A percentile compares a stretch with the other conserved stretches of the same genome.
Conservation (phyloP, 1,284 basidiomycete genomes). For the Cryptococcus floricola region DNA sequence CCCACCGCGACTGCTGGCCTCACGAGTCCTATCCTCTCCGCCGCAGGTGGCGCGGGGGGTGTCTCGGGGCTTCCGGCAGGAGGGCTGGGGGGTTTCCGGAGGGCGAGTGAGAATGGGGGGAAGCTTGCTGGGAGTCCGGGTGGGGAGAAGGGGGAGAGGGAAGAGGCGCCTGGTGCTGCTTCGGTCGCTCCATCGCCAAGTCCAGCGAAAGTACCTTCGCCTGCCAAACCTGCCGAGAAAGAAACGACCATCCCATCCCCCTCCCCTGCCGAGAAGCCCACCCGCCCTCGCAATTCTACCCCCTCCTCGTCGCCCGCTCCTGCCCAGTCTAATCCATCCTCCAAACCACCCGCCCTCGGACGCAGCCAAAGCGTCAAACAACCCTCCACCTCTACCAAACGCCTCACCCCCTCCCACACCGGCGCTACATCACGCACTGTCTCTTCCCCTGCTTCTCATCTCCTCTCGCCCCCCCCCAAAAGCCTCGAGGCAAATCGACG, state of each 20-base stretch:
- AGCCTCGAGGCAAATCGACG: neutral
- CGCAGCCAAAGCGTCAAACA: neutral
- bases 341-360: too few relatives aligned
- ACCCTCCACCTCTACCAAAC: neutral
- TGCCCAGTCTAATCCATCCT: too few relatives aligned
- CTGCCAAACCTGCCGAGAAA: too few relatives aligned
- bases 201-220: too few relatives aligned
- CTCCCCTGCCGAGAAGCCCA: neutral
- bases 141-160: neutral
- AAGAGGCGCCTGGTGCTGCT: neutral
- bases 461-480: neutral
- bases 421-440: neutral
- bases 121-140: neutral
- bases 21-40: neutral
- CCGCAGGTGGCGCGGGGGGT: neutral
- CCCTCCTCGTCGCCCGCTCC: neutral
- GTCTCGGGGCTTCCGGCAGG: neutral
- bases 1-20: neutral
- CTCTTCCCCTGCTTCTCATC: constrained; percentile 1
- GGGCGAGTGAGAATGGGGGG: neutral
- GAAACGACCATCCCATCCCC: too few relatives aligned
- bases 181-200: too few relatives aligned
- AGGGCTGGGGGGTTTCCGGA: neutral
- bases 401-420: neutral
- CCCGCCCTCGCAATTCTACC: neutral